phyloP scores from a whole-genome alignment of 2,329 filamentous ascomycete genomes.

The Curvularia hawaiiensis region DNA sequence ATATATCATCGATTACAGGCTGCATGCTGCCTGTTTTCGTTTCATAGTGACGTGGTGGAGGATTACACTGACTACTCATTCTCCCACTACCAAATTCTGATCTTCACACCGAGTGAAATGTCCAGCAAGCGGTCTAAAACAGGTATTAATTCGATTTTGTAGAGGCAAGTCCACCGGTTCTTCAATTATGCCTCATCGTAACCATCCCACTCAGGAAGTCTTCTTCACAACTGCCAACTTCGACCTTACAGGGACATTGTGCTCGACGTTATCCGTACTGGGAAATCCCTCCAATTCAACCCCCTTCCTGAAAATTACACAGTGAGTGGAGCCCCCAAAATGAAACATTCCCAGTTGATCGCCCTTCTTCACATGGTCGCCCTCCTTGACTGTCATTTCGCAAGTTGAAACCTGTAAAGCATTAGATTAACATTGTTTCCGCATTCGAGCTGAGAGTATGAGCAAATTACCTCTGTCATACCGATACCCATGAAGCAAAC shows the following conservation, averaged over 20 bases:
- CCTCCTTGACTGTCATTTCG: constrained; percentile 71
- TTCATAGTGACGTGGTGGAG: no score
- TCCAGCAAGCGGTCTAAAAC: no score
- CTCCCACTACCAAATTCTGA: no score
- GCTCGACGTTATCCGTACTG: constrained; percentile 30
- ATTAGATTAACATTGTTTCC: neutral
- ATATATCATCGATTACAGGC: no score
- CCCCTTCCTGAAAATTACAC: constrained; percentile 66
- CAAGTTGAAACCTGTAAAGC: constrained; percentile 59
- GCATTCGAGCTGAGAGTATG: neutral
- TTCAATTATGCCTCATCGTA: neutral
- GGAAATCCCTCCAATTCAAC: constrained; percentile 50
- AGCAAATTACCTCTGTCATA: constrained; percentile 69
- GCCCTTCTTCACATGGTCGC: constrained; percentile 70
- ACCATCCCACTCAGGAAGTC: neutral
- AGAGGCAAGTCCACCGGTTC: neutral
- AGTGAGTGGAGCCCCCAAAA: constrained; percentile 75
- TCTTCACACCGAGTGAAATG: no score
- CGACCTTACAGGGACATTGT: constrained; percentile 48
- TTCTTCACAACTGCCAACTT: constrained; percentile 43
- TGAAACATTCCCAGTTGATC: constrained; percentile 80
- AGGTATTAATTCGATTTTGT: no score
- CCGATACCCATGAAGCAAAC: constrained; percentile 74
- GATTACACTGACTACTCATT: no score
- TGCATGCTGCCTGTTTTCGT: no score